phyloP scores from a whole-genome alignment of 768 basidiomycete species.

The Gymnopilus junonius region DNA sequence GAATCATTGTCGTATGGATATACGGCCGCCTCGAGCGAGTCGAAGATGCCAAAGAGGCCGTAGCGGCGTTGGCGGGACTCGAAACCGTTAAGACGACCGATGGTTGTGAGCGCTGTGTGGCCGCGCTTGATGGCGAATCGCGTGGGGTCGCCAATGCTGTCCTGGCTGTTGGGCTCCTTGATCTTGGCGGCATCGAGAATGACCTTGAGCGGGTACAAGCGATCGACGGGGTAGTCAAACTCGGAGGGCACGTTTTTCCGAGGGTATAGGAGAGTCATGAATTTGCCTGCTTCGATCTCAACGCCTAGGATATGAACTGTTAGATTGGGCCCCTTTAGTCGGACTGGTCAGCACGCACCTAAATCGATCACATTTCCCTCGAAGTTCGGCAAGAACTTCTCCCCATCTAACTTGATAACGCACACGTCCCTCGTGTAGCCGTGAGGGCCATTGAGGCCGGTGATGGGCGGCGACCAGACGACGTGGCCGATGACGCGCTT shows the following conservation, averaged over 20 bases:
- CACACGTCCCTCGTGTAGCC: conserved; percentile 41
- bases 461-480: conserved; percentile 40
- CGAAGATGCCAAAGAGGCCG: background rate
- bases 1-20: background rate
- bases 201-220: background rate
- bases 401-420: conserved; percentile 41
- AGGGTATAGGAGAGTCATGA: background rate
- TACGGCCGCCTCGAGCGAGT: background rate
- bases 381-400: conserved; percentile 35
- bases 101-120: background rate
- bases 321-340: background rate
- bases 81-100: background rate
- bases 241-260: background rate
- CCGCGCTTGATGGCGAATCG: background rate
- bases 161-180: background rate
- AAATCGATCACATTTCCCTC: conserved; percentile 36
- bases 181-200: background rate
- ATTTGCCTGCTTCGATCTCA: conserved; percentile 12
- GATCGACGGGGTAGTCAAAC: background rate
- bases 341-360: conserved; percentile 21
- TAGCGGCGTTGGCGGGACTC: background rate
- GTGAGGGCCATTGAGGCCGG: conserved; percentile 1
- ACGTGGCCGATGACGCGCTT: conserved; percentile 42
- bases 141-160: background rate
- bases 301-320: conserved; percentile 24